Evolutionary conservation across 2,329 filamentous ascomycete genomes (phyloP).

Genomic region (Ilyonectria mors-panacis): DNA sequence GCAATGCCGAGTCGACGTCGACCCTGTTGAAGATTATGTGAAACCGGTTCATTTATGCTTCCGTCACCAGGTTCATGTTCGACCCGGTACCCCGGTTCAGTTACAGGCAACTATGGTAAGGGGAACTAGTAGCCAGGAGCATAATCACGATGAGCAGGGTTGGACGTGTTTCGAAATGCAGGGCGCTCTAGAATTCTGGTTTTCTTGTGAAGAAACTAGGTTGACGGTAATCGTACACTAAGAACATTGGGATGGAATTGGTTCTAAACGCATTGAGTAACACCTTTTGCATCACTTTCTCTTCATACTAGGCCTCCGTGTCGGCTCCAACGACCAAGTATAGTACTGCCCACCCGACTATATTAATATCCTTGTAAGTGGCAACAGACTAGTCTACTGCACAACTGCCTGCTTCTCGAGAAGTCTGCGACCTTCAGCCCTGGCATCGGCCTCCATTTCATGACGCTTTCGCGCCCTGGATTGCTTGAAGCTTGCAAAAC

Average conservation of each 20-base stretch:
- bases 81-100: background rate
- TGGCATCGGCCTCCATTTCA: no score
- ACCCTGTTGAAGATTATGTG: slow-evolving; percentile 20
- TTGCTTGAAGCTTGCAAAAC: slow-evolving; percentile 9
- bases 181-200: slow-evolving; percentile 35
- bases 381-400: no score
- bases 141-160: slow-evolving; percentile 24
- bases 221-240: slow-evolving; percentile 25
- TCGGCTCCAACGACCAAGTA: slow-evolving; percentile 8
- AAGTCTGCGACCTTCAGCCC: no score
- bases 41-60: slow-evolving; percentile 31
- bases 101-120: slow-evolving; percentile 23
- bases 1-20: slow-evolving; percentile 35
- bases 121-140: slow-evolving; percentile 13
- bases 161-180: slow-evolving; percentile 35
- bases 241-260: background rate
- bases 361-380: no score
- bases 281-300: slow-evolving; percentile 14
- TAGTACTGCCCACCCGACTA: slow-evolving; percentile 8
- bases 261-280: background rate
- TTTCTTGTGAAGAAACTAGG: slow-evolving; percentile 28
- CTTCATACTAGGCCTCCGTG: slow-evolving; percentile 8
- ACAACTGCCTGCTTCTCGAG: no score
- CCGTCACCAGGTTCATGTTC: slow-evolving; percentile 9
- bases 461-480: slow-evolving; percentile 9